Conservation (phyloP, 306 rosid species). For the Cucumis cinereus region DNA sequence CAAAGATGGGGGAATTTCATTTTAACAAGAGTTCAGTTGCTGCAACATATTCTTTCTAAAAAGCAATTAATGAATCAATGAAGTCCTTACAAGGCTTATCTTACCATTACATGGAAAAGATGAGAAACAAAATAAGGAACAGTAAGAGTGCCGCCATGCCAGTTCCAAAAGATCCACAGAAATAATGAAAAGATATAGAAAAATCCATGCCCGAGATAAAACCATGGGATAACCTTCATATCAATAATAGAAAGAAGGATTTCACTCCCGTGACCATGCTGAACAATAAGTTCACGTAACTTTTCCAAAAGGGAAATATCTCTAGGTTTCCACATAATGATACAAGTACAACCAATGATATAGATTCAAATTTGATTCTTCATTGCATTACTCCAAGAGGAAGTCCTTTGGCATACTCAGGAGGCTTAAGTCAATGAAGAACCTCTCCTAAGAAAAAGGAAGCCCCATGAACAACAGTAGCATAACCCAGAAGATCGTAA, state of each 20-base stretch:
- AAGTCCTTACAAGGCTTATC: slow-evolving; percentile 23
- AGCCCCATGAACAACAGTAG: slow-evolving; percentile 23
- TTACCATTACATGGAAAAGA: slow-evolving; percentile 68
- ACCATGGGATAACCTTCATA: slow-evolving; percentile 33
- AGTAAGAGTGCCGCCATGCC: slow-evolving; percentile 50
- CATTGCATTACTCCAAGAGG: slow-evolving; percentile 17
- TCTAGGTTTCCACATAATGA: slow-evolving; percentile 28
- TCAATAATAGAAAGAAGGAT: slow-evolving; percentile 34
- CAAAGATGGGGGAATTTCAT: slow-evolving; percentile 22
- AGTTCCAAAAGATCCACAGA: slow-evolving; percentile 44
- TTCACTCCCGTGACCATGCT: slow-evolving; percentile 36
- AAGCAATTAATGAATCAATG: background rate
- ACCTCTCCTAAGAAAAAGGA: slow-evolving; percentile 12
- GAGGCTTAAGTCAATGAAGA: slow-evolving; percentile 29
- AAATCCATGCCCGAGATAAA: slow-evolving; percentile 45
- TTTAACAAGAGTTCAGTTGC: slow-evolving; percentile 8
- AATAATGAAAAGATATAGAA: slow-evolving; percentile 33
- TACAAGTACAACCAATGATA: slow-evolving; percentile 24
- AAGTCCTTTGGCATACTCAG: slow-evolving; percentile 22
- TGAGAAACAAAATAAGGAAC: slow-evolving; percentile 65
- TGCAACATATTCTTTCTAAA: slow-evolving; percentile 10
- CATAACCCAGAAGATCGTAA: slow-evolving; percentile 13
- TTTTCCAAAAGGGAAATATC: slow-evolving; percentile 29
- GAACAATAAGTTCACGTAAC: slow-evolving; percentile 27
- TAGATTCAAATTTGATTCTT: slow-evolving; percentile 27